Evolutionary conservation across 441 rosid genomes (phyloP).

Genomic region (Flueggea neowawraea): DNA sequence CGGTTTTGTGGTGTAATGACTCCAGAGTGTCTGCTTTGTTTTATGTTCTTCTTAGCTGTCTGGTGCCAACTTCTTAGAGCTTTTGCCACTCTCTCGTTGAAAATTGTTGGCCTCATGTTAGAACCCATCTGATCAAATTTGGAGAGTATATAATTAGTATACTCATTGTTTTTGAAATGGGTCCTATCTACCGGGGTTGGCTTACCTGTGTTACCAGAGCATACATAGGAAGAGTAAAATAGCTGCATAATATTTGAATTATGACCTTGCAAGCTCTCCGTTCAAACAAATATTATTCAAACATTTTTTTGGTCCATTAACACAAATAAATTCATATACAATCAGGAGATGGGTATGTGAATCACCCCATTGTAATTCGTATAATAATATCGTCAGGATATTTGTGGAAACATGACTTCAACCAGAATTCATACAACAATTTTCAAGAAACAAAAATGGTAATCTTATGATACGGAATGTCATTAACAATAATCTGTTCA

Average conservation of each 20-base stretch:
- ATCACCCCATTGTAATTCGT: slow-evolving; percentile 82
- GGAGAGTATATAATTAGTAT: too few species aligned
- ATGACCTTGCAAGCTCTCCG: slow-evolving; percentile 74
- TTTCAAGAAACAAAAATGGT: neutral
- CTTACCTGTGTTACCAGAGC: slow-evolving; percentile 97
- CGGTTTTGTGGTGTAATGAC: slow-evolving; percentile 57
- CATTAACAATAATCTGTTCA: neutral
- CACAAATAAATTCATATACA: too few species aligned
- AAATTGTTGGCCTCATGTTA: slow-evolving; percentile 81
- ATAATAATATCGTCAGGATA: slow-evolving; percentile 47
- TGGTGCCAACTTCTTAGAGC: slow-evolving; percentile 91
- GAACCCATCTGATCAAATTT: slow-evolving; percentile 62
- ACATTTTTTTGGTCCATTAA: too few species aligned
- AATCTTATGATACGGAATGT: too few species aligned
- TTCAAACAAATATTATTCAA: too few species aligned
- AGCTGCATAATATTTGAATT: slow-evolving; percentile 84
- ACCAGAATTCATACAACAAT: slow-evolving; percentile 52
- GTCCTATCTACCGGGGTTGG: too few species aligned
- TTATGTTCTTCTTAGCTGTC: slow-evolving; percentile 60
- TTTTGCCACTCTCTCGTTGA: slow-evolving; percentile 69
- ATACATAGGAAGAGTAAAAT: slow-evolving; percentile 91
- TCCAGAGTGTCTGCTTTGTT: slow-evolving; percentile 52
- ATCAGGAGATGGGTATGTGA: too few species aligned
- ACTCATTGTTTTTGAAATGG: too few species aligned
- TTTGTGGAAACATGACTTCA: slow-evolving; percentile 61